phyloP scores from a whole-genome alignment of 768 basidiomycete genomes.

The Melanogaster broomeanus region DNA sequence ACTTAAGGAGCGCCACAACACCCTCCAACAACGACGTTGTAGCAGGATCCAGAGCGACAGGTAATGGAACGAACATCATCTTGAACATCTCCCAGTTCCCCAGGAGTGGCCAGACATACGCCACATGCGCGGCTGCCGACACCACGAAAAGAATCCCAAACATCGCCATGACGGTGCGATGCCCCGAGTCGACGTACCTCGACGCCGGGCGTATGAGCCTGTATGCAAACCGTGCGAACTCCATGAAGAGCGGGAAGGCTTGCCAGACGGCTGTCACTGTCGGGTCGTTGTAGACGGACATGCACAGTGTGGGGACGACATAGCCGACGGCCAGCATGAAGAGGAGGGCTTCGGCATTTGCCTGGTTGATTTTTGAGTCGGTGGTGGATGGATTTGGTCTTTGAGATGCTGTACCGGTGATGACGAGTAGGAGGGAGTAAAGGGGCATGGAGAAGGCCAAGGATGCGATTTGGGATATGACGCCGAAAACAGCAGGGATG shows the following conservation, averaged over 20 bases:
- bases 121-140: constrained; percentile 28
- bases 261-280: constrained; percentile 56
- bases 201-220: constrained; percentile 37
- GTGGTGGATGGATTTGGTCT: constrained; percentile 17
- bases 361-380: constrained; percentile 38
- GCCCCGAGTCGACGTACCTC: constrained; percentile 14
- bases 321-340: constrained; percentile 49
- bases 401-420: constrained; percentile 33
- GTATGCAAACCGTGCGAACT: constrained; percentile 42
- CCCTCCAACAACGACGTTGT: constrained; percentile 7
- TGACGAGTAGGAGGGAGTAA: constrained; percentile 49
- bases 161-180: constrained; percentile 19
- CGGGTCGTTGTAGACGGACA: constrained; percentile 45
- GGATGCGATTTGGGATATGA: constrained; percentile 44
- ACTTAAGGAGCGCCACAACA: constrained; percentile 48
- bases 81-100: constrained; percentile 3
- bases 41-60: background rate
- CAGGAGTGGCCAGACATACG: constrained; percentile 18
- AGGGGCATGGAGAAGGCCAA: constrained; percentile 46
- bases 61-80: constrained; percentile 14
- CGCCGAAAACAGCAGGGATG: constrained; percentile 42
- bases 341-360: constrained; percentile 53
- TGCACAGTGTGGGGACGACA: constrained; percentile 47
- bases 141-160: constrained; percentile 16
- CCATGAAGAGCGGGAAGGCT: constrained; percentile 48